Evolutionary conservation across 169 alveolate genomes (phyloP), one percentile per base, ranked within the genome.

Genomic region (Pseudocohnilembus persalinus): DNA sequence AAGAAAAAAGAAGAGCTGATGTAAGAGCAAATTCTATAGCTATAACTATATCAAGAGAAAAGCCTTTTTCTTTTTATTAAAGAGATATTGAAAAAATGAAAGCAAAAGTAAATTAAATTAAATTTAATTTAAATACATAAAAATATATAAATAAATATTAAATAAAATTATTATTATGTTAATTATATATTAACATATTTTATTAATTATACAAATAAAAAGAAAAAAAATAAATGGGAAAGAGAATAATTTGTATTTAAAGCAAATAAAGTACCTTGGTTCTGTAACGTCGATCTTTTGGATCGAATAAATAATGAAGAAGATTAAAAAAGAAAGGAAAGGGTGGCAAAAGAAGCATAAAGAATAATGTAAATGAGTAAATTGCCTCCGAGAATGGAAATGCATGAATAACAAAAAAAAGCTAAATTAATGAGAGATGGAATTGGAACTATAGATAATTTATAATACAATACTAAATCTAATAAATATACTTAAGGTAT

Each of bases 351-450:
- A 88, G 82, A 93, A 83, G 97, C 97, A 31, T 83, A 88, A 81
- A 85, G 89, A 79, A 84, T 85, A 35, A 83, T 90, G 78, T 30
- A 83, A 29, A 89, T 90, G 83, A 91, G 95, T 1, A 88, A 89
- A 63, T 73, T 92, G 74, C 97, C 97, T 16, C 91, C 94, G 30
- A 64, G 95, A 63, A 94, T 94, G 97, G 94, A 94, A 87, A 90
- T 83, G 94, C 97, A 94, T 83, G 91, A 90, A 79, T 86, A 92
- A 83, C 88, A 90, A 73, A 85, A 84, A 77, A 90, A 92, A 87
- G 90, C 86, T 0, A 49, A 28, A 63, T 35, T 49, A 29, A 28
- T 79, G 26, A 79, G 35, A 73, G 74, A 79, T 49, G 74, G 77
- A 11, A 29, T 34, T n/a, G 26, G 64, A 29, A 75, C 31, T 32